phyloP scores from a whole-genome alignment of 2,329 filamentous ascomycete genomes.

The Ciborinia camelliae region DNA sequence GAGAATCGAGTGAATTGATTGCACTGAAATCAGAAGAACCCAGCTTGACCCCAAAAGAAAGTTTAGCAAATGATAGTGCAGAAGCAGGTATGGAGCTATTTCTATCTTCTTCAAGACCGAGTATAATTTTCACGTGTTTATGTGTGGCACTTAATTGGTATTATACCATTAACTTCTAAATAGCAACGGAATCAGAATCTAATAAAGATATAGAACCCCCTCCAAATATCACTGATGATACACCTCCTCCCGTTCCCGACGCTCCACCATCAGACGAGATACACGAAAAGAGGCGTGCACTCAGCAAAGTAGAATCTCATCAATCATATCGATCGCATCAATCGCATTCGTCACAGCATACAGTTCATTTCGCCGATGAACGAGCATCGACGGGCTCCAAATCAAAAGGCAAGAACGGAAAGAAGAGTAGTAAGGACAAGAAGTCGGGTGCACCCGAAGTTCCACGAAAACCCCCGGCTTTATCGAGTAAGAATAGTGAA shows the following conservation, averaged over 20 bases:
- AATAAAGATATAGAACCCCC: neutral
- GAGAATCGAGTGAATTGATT: neutral
- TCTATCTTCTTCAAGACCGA: neutral
- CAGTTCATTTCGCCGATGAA: slow-evolving; percentile 4
- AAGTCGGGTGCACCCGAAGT: neutral
- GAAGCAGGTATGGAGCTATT: slow-evolving; percentile 15
- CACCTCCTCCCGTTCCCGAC: neutral
- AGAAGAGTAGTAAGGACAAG: slow-evolving; percentile 11
- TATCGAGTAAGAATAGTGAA: neutral
- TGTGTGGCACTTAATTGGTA: neutral
- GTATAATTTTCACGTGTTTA: slow-evolving; percentile 11
- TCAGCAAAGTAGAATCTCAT: slow-evolving; percentile 11
- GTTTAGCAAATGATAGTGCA: neutral
- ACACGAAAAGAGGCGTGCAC: neutral
- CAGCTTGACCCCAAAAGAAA: neutral
- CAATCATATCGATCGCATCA: neutral
- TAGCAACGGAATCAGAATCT: neutral
- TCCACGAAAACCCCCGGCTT: neutral
- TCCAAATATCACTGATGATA: neutral
- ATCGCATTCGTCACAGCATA: slow-evolving; percentile 1
- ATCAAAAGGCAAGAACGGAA: slow-evolving; percentile 16
- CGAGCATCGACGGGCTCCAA: slow-evolving; percentile 7
- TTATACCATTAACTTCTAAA: slow-evolving; percentile 1
- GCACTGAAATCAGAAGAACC: neutral
- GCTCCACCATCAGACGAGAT: neutral